Percentiles rank a stretch among this genome's conserved stretches.
Conservation (phyloP, 805 yeast species). For the Limtongia smithiae region DNA sequence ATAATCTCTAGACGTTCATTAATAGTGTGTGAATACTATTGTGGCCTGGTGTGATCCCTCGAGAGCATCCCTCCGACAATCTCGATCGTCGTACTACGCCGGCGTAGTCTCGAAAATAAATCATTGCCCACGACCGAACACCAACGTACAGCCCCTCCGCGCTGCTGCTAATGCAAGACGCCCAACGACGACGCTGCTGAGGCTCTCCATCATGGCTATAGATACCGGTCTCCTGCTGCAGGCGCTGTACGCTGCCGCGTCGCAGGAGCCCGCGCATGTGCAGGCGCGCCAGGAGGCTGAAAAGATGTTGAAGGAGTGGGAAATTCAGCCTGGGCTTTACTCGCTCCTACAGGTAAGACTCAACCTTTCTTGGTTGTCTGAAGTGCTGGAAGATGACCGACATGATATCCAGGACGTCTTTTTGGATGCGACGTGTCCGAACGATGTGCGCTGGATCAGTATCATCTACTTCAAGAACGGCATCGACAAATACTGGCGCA, state of each 20-base stretch:
- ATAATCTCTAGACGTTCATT: too few species aligned
- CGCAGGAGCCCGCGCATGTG: slow-evolving; percentile 41
- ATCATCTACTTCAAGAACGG: slow-evolving; percentile 87
- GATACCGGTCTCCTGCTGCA: slow-evolving; percentile 25
- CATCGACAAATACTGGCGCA: slow-evolving; percentile 79
- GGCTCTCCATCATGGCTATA: slow-evolving; percentile 17
- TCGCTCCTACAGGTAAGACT: slow-evolving; percentile 47
- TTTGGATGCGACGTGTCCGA: slow-evolving; percentile 53
- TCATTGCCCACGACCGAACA: too few species aligned
- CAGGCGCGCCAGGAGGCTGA: slow-evolving; percentile 63
- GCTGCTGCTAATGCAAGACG: background rate
- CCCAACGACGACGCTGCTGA: too few species aligned
- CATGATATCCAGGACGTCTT: slow-evolving; percentile 47
- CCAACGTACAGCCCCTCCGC: too few species aligned
- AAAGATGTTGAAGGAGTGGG: slow-evolving; percentile 66
- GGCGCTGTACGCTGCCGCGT: slow-evolving; percentile 50
- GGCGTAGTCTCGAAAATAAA: too few species aligned
- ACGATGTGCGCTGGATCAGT: slow-evolving; percentile 80
- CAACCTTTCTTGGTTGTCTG: background rate
- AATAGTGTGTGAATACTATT: too few species aligned
- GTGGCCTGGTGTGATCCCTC: too few species aligned
- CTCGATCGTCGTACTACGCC: too few species aligned
- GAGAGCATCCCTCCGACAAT: too few species aligned
- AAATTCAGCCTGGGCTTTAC: slow-evolving; percentile 57
- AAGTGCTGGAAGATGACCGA: too few species aligned